Conservation (phyloP, 2,329 filamentous ascomycete genomes). For the Ophiocordyceps camponoti-leonardi region DNA sequence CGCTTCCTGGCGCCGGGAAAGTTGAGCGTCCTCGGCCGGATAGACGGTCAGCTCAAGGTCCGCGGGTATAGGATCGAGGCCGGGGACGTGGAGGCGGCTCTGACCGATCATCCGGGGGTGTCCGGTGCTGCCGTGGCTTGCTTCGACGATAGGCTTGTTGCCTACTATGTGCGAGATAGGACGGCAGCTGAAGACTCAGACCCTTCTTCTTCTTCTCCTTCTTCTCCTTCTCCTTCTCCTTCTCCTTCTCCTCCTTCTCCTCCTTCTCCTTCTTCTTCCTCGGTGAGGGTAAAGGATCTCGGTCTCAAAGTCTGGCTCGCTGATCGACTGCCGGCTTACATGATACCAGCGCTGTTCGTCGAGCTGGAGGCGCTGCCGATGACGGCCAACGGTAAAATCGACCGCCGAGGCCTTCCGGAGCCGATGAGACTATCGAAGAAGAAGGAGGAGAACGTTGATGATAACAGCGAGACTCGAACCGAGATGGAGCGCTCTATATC, state of each 20-base stretch:
- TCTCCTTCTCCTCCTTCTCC: too few relatives aligned
- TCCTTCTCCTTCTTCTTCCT: too few relatives aligned
- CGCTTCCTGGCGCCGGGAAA: constrained; percentile 3
- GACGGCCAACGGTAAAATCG: constrained; percentile 5
- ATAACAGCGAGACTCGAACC: not conserved
- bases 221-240: too few relatives aligned
- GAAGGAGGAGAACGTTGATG: too few relatives aligned
- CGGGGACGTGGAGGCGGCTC: constrained; percentile 7
- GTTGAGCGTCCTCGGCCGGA: constrained; percentile 6
- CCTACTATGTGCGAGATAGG: constrained; percentile 3
- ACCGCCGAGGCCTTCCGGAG: constrained; percentile 6
- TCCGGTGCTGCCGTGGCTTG: constrained; percentile 3
- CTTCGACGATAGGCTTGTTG: constrained; percentile 3
- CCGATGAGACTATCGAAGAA: too few relatives aligned
- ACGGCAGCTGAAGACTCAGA: constrained; percentile 1
- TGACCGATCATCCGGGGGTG: constrained; percentile 2
- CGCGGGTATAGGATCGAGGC: constrained; percentile 7
- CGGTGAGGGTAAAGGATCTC: too few relatives aligned
- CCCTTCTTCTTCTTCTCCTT: too few relatives aligned
- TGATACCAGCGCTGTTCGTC: constrained; percentile 5
- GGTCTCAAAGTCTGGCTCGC: constrained; percentile 2
- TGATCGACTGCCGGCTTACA: constrained; percentile 3
- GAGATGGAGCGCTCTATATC: constrained; percentile 3
- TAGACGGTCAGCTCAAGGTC: constrained; percentile 8
- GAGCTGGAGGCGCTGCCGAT: constrained; percentile 4